A percentile compares a stretch with the other conserved stretches of the same genome.
Conservation (phyloP, 2,329 filamentous ascomycete genomes). For the Ustulina deusta region DNA sequence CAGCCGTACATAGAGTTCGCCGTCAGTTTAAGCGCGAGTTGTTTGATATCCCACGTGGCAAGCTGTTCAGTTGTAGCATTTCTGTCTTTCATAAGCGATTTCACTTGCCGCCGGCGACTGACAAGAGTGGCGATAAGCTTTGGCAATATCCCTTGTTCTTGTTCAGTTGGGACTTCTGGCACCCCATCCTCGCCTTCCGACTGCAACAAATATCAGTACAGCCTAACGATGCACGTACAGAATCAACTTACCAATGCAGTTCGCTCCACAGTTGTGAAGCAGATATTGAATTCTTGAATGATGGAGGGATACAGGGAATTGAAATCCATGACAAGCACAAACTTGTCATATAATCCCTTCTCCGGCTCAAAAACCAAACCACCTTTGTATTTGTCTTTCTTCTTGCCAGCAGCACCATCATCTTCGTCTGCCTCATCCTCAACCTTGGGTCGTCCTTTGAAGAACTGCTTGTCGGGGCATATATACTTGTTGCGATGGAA, state of each 20-base stretch:
- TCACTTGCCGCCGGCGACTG: conserved; percentile 88
- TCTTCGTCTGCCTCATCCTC: conserved; percentile 79
- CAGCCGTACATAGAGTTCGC: conserved; percentile 99
- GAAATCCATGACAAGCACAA: conserved; percentile 99
- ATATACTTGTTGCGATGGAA: conserved; percentile 98
- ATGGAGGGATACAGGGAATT: conserved; percentile 99
- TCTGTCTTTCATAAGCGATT: conserved; percentile 96
- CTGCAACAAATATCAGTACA: conserved; percentile 56
- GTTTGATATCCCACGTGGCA: conserved; percentile 97
- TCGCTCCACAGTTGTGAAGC: conserved; percentile 96
- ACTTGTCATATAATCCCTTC: conserved; percentile 97
- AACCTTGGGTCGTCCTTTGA: conserved; percentile 77
- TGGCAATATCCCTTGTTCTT: conserved; percentile 87
- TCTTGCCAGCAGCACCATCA: conserved; percentile 81
- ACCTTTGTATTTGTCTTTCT: conserved; percentile 99
- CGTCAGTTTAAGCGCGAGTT: conserved; percentile 94
- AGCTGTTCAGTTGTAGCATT: conserved; percentile 86
- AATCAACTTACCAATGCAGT: conserved; percentile 69
- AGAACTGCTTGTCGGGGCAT: conserved; percentile 92
- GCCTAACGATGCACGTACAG: neutral
- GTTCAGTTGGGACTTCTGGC: conserved; percentile 83
- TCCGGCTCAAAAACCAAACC: conserved; percentile 98
- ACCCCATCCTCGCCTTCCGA: conserved; percentile 87
- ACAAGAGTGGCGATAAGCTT: conserved; percentile 93
- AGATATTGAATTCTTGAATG: conserved; percentile 99